phyloP scores from a whole-genome alignment of 2,329 filamentous ascomycete genomes.

The Teratosphaeria epicoccoides region DNA sequence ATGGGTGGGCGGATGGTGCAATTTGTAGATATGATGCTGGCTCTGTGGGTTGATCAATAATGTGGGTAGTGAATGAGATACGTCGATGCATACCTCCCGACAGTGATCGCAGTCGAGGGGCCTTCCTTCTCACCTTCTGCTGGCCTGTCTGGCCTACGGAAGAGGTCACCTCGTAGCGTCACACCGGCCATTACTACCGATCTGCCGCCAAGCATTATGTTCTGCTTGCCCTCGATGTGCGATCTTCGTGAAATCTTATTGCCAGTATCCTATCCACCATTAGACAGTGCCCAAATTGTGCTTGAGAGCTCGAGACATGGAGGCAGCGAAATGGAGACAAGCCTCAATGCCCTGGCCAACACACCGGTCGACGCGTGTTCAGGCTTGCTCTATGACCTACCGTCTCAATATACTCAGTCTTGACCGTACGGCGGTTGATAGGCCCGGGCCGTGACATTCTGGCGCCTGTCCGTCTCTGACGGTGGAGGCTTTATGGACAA shows the following conservation, averaged over 20 bases:
- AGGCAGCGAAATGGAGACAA: too few species aligned
- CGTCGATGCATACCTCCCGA: constrained; percentile 44
- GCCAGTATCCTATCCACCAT: constrained; percentile 64
- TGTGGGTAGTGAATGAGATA: neutral
- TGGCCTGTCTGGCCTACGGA: constrained; percentile 30
- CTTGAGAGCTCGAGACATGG: constrained; percentile 50
- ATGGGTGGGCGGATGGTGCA: constrained; percentile 74
- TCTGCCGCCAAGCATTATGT: constrained; percentile 91
- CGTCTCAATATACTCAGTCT: constrained; percentile 95
- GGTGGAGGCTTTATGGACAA: too few species aligned
- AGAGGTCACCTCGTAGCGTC: constrained; percentile 83
- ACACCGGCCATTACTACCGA: constrained; percentile 93
- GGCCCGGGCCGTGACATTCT: constrained; percentile 33
- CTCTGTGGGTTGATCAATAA: constrained; percentile 38
- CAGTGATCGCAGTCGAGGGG: constrained; percentile 57
- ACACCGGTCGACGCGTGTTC: too few species aligned
- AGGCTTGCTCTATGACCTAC: constrained; percentile 49
- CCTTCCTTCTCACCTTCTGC: constrained; percentile 22
- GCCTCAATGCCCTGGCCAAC: too few species aligned
- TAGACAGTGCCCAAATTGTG: constrained; percentile 83
- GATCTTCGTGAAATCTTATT: constrained; percentile 96
- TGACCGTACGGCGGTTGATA: constrained; percentile 49
- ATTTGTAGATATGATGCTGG: constrained; percentile 75
- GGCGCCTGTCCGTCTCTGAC: neutral
- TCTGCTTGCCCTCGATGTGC: constrained; percentile 85